Conservation (phyloP, 148 eudicot species). For the Amaranthus palmeri region DNA sequence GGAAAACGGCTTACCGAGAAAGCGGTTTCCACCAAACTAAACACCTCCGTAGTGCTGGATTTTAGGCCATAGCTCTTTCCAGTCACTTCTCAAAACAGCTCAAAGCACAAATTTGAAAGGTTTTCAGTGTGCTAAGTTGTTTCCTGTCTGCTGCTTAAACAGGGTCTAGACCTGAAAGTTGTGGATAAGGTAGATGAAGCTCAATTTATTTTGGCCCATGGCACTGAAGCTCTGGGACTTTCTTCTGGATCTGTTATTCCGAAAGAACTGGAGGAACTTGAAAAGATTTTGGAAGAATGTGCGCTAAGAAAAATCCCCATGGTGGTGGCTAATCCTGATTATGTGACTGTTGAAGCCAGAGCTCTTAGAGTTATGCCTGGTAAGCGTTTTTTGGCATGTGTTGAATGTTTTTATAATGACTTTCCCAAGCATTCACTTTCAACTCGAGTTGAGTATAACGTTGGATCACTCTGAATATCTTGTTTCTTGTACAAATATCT, state of each 20-base stretch:
- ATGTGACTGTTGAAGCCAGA: constrained; percentile 94
- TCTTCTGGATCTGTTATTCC: constrained; percentile 63
- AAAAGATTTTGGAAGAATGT: constrained; percentile 64
- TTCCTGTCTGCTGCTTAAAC: constrained; percentile 12
- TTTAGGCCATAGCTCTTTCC: not conserved
- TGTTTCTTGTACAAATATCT: not conserved
- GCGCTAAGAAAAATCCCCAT: constrained; percentile 72
- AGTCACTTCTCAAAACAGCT: not conserved
- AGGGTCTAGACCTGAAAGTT: constrained; percentile 79
- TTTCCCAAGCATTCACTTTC: not conserved
- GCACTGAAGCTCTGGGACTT: constrained; percentile 88
- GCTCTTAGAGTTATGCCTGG: constrained; percentile 91
- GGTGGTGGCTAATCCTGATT: constrained; percentile 98
- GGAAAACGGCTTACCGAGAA: too few relatives aligned
- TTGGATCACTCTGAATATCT: not conserved
- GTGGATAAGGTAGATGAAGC: constrained; percentile 89
- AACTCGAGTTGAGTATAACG: not conserved
- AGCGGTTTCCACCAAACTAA: too few relatives aligned
- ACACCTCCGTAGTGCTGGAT: not conserved
- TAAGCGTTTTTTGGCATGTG: constrained; percentile 22
- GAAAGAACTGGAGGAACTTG: constrained; percentile 63
- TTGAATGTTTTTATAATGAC: not conserved
- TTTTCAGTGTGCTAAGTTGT: not conserved
- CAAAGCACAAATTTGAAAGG: not conserved
- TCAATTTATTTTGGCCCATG: constrained; percentile 85